phyloP scores from a whole-genome alignment of 2,329 filamentous ascomycete genomes.

The Truncatella angustata region DNA sequence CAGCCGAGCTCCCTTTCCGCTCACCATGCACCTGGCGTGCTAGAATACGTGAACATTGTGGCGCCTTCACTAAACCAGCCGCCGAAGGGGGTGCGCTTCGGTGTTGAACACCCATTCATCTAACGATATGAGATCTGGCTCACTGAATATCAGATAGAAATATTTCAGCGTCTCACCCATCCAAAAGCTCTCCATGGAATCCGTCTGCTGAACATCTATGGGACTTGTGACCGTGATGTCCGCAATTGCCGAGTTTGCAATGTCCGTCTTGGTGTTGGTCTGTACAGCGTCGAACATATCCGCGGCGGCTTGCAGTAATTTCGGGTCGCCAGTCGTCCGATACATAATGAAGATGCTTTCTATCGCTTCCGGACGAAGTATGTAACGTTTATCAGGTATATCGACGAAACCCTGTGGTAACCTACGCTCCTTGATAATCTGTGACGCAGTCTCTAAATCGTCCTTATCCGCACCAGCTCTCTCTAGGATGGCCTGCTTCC shows the following conservation, averaged over 20 bases:
- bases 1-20: too few relatives aligned
- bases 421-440: conserved; percentile 8
- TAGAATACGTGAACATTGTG: not conserved
- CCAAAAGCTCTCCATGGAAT: conserved; percentile 22
- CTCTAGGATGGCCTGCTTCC: conserved; percentile 23
- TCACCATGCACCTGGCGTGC: too few relatives aligned
- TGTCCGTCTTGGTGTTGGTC: conserved; percentile 19
- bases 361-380: conserved; percentile 28
- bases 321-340: conserved; percentile 20
- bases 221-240: conserved; percentile 19
- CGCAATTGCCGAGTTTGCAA: conserved; percentile 23
- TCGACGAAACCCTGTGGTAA: conserved; percentile 23
- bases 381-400: conserved; percentile 21
- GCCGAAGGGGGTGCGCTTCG: conserved; percentile 13
- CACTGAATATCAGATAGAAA: conserved; percentile 14
- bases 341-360: conserved; percentile 28
- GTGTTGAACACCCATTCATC: conserved; percentile 14
- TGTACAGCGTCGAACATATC: conserved; percentile 25
- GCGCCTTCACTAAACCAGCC: not conserved
- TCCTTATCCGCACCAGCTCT: conserved; percentile 11
- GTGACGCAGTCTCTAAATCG: not conserved
- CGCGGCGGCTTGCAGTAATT: conserved; percentile 23
- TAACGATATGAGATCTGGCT: conserved; percentile 10
- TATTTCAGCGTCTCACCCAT: conserved; percentile 16
- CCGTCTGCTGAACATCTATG: conserved; percentile 13